These are phyloP conservation scores for Plasmodium malariae DNA, from an alignment of 169 alveolate species.

Conservation along the genomic window DNA sequence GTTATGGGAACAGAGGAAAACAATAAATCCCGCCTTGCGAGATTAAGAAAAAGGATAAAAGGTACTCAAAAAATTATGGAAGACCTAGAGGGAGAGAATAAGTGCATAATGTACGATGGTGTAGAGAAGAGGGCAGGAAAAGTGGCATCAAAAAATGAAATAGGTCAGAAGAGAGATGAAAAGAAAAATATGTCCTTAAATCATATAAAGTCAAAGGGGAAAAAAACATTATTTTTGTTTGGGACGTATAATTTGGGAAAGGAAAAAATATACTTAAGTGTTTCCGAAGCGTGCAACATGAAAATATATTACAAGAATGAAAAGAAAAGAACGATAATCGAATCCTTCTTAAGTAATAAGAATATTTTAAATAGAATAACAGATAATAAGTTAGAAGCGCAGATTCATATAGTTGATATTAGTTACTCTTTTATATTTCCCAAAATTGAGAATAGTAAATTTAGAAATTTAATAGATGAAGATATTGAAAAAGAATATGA, in stretches of 20 bases:
- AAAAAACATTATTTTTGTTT: slow-evolving; percentile 66
- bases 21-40: background rate
- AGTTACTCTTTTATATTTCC: slow-evolving; percentile 68
- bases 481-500: slow-evolving; percentile 73
- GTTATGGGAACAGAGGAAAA: background rate
- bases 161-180: background rate
- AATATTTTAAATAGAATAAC: slow-evolving; percentile 58
- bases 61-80: background rate
- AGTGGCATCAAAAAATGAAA: background rate
- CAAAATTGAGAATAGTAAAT: slow-evolving; percentile 53
- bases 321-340: slow-evolving; percentile 41
- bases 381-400: slow-evolving; percentile 70
- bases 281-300: slow-evolving; percentile 75
- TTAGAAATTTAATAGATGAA: slow-evolving; percentile 51
- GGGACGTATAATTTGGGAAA: slow-evolving; percentile 75
- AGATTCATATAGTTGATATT: slow-evolving; percentile 70
- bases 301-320: slow-evolving; percentile 46
- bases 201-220: background rate
- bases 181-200: background rate
- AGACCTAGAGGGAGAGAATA: background rate
- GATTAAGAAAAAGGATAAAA: background rate
- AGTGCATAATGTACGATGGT: background rate
- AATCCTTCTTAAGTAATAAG: slow-evolving; percentile 39
- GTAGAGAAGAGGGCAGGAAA: background rate
- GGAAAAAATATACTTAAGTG: slow-evolving; percentile 66